Conservation (phyloP, 345 rosid species). For the Aethionema arabicum region DNA sequence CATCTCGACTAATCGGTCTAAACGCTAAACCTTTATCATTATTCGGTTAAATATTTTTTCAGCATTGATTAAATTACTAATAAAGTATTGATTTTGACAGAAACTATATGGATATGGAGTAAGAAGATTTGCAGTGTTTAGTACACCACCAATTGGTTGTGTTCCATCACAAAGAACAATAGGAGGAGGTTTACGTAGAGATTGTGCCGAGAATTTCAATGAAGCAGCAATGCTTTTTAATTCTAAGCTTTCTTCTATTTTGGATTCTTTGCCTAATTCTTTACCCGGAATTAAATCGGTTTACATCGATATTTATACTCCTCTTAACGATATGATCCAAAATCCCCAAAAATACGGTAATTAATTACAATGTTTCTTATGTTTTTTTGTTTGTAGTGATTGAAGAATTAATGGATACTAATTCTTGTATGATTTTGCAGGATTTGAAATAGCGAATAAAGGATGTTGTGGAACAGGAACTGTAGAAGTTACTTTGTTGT, state of each 20-base stretch:
- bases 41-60: conserved; percentile 26
- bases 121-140: conserved; percentile 48
- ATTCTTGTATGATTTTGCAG: conserved; percentile 38
- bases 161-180: conserved; percentile 70
- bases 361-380: background rate
- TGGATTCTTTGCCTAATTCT: conserved; percentile 34
- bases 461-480: conserved; percentile 83
- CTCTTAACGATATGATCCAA: conserved; percentile 51
- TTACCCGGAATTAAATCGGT: conserved; percentile 39
- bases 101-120: conserved; percentile 53
- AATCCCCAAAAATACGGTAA: conserved; percentile 57
- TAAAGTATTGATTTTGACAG: conserved; percentile 31
- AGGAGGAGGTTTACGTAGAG: conserved; percentile 52
- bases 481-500: conserved; percentile 50
- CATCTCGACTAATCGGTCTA: background rate
- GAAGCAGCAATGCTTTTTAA: conserved; percentile 56
- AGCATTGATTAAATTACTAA: conserved; percentile 48
- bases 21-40: too few relatives aligned
- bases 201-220: conserved; percentile 46
- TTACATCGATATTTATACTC: conserved; percentile 53
- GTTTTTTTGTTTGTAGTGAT: background rate
- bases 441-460: conserved; percentile 48
- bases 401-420: background rate
- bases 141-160: conserved; percentile 71
- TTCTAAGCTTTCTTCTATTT: conserved; percentile 43